A percentile compares a stretch with the other conserved stretches of the same genome.
Conservation (phyloP, 495 filamentous ascomycete genomes). For the Podospora comata region DNA sequence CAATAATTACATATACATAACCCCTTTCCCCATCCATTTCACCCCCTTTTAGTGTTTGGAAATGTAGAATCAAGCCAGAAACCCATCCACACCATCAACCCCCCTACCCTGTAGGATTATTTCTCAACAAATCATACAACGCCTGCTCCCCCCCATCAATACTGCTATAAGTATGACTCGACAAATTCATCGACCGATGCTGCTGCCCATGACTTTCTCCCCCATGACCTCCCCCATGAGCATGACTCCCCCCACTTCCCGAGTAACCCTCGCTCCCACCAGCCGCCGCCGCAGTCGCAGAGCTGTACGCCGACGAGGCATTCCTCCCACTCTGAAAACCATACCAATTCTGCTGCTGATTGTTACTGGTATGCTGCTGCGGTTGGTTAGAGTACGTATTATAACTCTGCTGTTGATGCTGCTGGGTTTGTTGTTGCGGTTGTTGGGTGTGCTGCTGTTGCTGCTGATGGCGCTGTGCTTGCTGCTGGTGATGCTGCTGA, state of each 20-base stretch:
- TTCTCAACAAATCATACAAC: slow-evolving; percentile 29
- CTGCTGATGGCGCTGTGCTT: slow-evolving; percentile 18
- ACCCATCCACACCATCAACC: background rate
- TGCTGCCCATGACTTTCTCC: slow-evolving; percentile 10
- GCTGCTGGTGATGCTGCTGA: slow-evolving; percentile 26
- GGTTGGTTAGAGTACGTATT: slow-evolving; percentile 14
- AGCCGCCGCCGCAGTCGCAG: slow-evolving; percentile 12
- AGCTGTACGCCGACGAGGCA: slow-evolving; percentile 20
- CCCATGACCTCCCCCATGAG: slow-evolving; percentile 6
- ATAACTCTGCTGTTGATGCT: slow-evolving; percentile 18
- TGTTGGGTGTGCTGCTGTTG: slow-evolving; percentile 16
- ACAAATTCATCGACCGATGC: slow-evolving; percentile 34
- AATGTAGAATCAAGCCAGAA: background rate
- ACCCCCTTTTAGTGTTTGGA: background rate
- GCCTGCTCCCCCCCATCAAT: slow-evolving; percentile 29
- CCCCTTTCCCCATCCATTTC: background rate
- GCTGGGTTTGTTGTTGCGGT: background rate
- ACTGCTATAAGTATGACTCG: slow-evolving; percentile 32
- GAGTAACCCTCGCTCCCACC: slow-evolving; percentile 20
- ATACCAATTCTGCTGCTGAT: slow-evolving; percentile 24
- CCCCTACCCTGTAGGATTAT: slow-evolving; percentile 11
- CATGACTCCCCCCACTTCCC: slow-evolving; percentile 5
- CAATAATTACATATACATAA: background rate
- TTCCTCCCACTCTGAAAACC: slow-evolving; percentile 17
- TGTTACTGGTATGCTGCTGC: slow-evolving; percentile 20